Conservation (phyloP, 768 basidiomycete genomes). For the Cyathus striatus region DNA sequence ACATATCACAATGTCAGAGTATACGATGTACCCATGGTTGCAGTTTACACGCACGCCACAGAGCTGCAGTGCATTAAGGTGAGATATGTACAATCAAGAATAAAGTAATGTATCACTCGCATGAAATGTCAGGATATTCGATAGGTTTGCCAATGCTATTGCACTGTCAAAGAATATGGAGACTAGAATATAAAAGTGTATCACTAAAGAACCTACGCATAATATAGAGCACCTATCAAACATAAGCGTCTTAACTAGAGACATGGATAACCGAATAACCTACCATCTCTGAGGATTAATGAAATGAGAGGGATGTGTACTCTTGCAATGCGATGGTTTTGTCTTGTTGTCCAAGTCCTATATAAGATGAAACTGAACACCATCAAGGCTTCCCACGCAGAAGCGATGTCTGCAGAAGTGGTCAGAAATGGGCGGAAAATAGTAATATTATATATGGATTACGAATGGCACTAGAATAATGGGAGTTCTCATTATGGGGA, state of each 20-base stretch:
- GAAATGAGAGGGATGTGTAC: conserved; percentile 28
- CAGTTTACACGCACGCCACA: conserved; percentile 18
- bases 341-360: conserved; percentile 35
- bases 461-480: conserved; percentile 13
- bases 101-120: conserved; percentile 12
- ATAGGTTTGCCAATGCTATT: conserved; percentile 45
- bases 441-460: too few species aligned
- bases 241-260: neutral
- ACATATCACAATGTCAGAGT: neutral
- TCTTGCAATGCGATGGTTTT: conserved; percentile 16
- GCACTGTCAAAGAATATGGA: conserved; percentile 23
- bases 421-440: too few species aligned
- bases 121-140: conserved; percentile 36
- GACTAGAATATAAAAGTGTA: neutral
- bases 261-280: conserved; percentile 8
- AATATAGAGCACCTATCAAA: conserved; percentile 46
- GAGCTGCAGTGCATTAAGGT: conserved; percentile 13
- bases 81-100: neutral
- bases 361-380: conserved; percentile 40
- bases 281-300: conserved; percentile 46
- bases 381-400: conserved; percentile 49
- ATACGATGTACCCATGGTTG: too few species aligned
- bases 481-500: neutral
- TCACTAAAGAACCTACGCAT: conserved; percentile 32
- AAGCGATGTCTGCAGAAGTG: conserved; percentile 27